Base-by-base conservation (phyloP, 768 basidiomycete genomes). In the Lyophyllum shimeji region DNA sequence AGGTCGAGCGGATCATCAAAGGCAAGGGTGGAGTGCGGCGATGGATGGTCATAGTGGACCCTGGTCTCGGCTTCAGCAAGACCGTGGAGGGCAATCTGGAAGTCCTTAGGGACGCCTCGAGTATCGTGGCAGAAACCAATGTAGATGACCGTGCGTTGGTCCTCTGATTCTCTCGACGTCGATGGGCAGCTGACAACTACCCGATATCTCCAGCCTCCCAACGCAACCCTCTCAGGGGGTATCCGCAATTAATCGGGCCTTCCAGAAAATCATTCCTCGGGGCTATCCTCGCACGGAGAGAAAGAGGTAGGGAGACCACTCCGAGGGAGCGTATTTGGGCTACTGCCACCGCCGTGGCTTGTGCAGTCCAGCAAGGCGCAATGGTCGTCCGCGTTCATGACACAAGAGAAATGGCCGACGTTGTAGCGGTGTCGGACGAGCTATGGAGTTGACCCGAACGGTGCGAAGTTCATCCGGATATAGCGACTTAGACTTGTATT, bases 21-120 rank as follows among this genome's bases (percentile, higher is more conserved):
- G 88, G 87, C 0, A 76, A 70, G 47, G 86, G 85, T 0, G 92
- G 94, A 0, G 71, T 98, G 9, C 77, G 91, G 53, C 74, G 90
- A 49, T 98, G 96, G 96, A 80, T 91, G 56, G 83, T 98, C 58
- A 80, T 98, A 50, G 80, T 88, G 23, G 97, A 98, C 72, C 93
- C 96, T 2, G 96, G 96, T 0, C 74, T 98, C 50, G 96, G 97
- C 31, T 99, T 98, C 69, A 96, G 95, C 70, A 98, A 98, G 71
- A 82, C 84, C 0, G 67, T 86, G 2, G 79, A 85, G 25, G 92
- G 81, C 4, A 95, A 96, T 69, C 60, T 93, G 31, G 76, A 79
- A 58, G 63, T 96, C 11, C 68, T 98, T 47, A 78, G 86, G 9
- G 61, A 79, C 33, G 75, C 75, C 49, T 77, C 66, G 18, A 67